Evolutionary conservation across 352 stramenopile species (phyloP).

Genomic region (Globisporangium nagaii): DNA sequence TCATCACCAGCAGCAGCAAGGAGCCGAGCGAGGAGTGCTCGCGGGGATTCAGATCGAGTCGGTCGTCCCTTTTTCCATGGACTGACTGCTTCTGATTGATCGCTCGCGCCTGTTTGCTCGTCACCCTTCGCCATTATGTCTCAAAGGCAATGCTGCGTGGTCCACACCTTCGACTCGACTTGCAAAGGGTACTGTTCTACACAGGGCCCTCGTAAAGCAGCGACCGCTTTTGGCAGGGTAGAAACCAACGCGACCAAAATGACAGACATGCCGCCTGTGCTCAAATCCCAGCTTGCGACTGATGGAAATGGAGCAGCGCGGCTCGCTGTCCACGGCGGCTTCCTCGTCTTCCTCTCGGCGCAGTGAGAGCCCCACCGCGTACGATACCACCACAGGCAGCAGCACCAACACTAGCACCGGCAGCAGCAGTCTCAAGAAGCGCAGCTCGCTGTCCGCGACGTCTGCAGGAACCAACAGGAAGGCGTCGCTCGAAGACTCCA

Average conservation of each 20-base stretch:
- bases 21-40: background rate
- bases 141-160: no score
- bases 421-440: background rate
- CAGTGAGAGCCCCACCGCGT: background rate
- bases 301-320: no score
- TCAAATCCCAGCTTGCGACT: no score
- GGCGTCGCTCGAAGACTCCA: background rate
- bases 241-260: no score
- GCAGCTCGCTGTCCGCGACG: background rate
- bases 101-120: background rate
- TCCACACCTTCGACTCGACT: background rate
- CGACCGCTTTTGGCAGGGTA: no score
- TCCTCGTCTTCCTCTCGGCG: background rate
- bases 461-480: background rate
- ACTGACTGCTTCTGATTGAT: no score
- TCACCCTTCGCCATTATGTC: background rate
- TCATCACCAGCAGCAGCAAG: background rate
- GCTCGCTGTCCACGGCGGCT: background rate
- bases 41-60: constrained; percentile 1
- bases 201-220: background rate
- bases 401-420: background rate
- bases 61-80: background rate
- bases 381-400: background rate
- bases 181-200: background rate
- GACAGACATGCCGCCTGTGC: no score